phyloP scores from a whole-genome alignment of 192 early-diverging fungal genomes.

The Backusella sp. region DNA sequence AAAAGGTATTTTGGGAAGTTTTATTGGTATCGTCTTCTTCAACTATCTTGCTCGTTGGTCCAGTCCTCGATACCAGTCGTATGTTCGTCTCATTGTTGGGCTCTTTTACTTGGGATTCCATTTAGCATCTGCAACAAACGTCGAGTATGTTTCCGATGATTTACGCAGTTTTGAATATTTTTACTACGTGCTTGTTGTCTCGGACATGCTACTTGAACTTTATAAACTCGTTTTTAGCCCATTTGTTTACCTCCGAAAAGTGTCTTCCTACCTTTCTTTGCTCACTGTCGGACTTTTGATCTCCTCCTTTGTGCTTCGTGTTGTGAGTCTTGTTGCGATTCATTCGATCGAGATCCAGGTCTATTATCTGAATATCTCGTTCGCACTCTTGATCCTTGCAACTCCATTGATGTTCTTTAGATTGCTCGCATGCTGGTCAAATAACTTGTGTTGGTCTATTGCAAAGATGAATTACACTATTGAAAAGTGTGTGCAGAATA shows the following conservation, averaged over 20 bases:
- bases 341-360: neutral
- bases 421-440: slow-evolving; percentile 1
- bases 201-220: slow-evolving; percentile 22
- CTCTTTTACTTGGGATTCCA: slow-evolving; percentile 19
- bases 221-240: neutral
- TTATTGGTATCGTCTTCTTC: neutral
- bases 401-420: slow-evolving; percentile 25
- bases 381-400: slow-evolving; percentile 1
- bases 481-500: slow-evolving; percentile 12
- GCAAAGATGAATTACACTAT: slow-evolving; percentile 16
- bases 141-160: slow-evolving; percentile 15
- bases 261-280: slow-evolving; percentile 13
- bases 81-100: slow-evolving; percentile 11
- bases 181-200: slow-evolving; percentile 24
- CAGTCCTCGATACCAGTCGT: slow-evolving; percentile 21
- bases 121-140: slow-evolving; percentile 8
- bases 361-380: neutral
- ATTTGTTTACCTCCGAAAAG: neutral
- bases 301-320: neutral
- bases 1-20: neutral
- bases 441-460: slow-evolving; percentile 15
- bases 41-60: slow-evolving; percentile 17
- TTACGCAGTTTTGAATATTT: slow-evolving; percentile 21
- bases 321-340: neutral
- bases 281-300: neutral